Percentiles rank a stretch among this genome's conserved stretches.
Conservation (phyloP, 2,329 filamentous ascomycete genomes). For the Phialophora chinensis region DNA sequence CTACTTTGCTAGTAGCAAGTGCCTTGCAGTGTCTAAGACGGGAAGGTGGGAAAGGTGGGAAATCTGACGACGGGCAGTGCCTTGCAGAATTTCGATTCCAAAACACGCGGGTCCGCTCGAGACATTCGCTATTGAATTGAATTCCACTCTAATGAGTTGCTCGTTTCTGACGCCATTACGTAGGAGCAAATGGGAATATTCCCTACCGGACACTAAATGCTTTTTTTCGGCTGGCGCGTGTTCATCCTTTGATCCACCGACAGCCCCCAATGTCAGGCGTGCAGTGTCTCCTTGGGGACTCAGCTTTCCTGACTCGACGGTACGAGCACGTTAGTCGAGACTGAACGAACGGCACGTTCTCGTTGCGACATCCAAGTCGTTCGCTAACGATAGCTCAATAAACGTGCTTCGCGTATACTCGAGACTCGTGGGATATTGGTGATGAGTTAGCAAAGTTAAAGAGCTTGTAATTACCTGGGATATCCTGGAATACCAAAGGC, state of each 20-base stretch:
- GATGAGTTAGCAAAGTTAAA: not conserved
- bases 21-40: not conserved
- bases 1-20: not conserved
- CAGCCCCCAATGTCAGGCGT: not conserved
- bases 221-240: not conserved
- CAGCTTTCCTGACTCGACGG: not conserved
- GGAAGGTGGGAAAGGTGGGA: too few species aligned
- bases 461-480: not conserved
- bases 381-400: not conserved
- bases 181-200: not conserved
- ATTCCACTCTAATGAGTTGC: not conserved
- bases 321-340: not conserved
- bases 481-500: not conserved
- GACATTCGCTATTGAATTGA: not conserved
- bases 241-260: not conserved
- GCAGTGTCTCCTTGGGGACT: not conserved
- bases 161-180: not conserved
- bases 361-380: not conserved
- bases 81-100: slow-evolving; percentile 1
- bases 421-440: not conserved
- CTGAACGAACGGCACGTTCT: not conserved
- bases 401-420: not conserved
- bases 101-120: not conserved
- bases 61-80: not conserved
- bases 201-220: not conserved